phyloP scores from a whole-genome alignment of 2,329 filamentous ascomycete genomes.

The Stagonosporopsis tanaceti region DNA sequence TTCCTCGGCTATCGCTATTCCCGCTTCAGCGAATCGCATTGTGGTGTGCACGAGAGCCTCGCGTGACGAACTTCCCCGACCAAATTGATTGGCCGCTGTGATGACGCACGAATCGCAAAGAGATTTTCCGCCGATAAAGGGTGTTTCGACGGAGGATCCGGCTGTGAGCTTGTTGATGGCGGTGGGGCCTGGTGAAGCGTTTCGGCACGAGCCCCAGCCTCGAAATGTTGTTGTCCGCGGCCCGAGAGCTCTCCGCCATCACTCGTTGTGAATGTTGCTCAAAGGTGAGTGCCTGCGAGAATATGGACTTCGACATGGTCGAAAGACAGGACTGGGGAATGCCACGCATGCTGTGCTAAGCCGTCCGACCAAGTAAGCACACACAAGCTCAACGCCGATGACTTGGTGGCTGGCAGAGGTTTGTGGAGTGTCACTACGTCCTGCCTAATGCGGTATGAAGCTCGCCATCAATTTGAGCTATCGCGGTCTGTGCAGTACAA shows the following conservation, averaged over 20 bases:
- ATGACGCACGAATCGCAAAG: background rate
- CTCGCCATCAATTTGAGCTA: slow-evolving; percentile 10
- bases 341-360: background rate
- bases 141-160: slow-evolving; percentile 2
- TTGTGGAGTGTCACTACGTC: slow-evolving; percentile 19
- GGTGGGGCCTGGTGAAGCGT: slow-evolving; percentile 31
- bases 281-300: background rate
- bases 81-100: background rate
- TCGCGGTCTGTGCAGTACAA: slow-evolving; percentile 16
- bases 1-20: slow-evolving; percentile 3
- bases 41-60: background rate
- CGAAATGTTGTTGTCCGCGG: background rate
- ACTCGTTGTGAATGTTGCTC: background rate
- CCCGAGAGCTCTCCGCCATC: background rate
- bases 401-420: slow-evolving; percentile 11
- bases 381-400: slow-evolving; percentile 6
- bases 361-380: background rate
- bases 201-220: background rate
- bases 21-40: background rate
- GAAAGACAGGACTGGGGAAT: background rate
- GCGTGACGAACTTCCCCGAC: background rate
- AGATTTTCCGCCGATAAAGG: slow-evolving; percentile 11
- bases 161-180: slow-evolving; percentile 21
- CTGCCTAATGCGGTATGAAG: slow-evolving; percentile 32
- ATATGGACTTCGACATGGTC: background rate